A percentile compares a stretch with the other conserved stretches of the same genome.
Conservation (phyloP, 1,284 basidiomycete genomes). For the Pascua guehoae region DNA sequence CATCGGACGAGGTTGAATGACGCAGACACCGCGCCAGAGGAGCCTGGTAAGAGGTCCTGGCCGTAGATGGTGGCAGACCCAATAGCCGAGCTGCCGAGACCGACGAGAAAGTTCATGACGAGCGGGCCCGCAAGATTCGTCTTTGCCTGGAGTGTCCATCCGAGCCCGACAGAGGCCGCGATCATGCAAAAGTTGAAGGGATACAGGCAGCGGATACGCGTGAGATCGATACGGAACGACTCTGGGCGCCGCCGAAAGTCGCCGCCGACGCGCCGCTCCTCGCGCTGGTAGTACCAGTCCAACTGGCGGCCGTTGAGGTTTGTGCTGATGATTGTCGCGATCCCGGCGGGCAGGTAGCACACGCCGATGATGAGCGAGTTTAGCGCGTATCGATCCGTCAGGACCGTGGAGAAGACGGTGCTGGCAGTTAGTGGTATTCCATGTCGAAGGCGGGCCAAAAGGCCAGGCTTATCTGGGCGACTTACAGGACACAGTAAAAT, state of each 20-base stretch:
- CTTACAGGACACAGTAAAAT: constrained; percentile 33
- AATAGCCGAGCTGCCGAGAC: constrained; percentile 34
- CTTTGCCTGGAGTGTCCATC: constrained; percentile 38
- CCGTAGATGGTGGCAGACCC: constrained; percentile 40
- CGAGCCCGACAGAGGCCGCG: constrained; percentile 26
- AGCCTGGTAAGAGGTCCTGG: constrained; percentile 42
- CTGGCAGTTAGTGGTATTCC: too few species aligned
- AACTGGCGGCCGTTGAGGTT: constrained; percentile 41
- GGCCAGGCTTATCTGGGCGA: too few species aligned
- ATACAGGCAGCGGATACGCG: constrained; percentile 31
- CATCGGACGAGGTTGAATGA: constrained; percentile 48
- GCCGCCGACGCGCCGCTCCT: constrained; percentile 39
- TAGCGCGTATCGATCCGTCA: constrained; percentile 40
- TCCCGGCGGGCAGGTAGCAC: constrained; percentile 47
- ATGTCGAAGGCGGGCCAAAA: too few species aligned
- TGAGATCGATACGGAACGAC: constrained; percentile 37
- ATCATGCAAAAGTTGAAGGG: constrained; percentile 21
- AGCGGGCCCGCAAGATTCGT: constrained; percentile 37
- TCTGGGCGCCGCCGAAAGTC: constrained; percentile 36
- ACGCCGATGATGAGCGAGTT: constrained; percentile 47
- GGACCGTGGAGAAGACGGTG: constrained; percentile 42
- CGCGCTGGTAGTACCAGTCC: constrained; percentile 40
- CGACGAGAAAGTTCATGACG: constrained; percentile 36
- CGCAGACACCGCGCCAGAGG: constrained; percentile 45
- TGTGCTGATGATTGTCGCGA: constrained; percentile 33